Evolutionary conservation across 768 basidiomycete species (phyloP), one percentile per base, ranked within the genome.

Genomic region (Galerina sulciceps): DNA sequence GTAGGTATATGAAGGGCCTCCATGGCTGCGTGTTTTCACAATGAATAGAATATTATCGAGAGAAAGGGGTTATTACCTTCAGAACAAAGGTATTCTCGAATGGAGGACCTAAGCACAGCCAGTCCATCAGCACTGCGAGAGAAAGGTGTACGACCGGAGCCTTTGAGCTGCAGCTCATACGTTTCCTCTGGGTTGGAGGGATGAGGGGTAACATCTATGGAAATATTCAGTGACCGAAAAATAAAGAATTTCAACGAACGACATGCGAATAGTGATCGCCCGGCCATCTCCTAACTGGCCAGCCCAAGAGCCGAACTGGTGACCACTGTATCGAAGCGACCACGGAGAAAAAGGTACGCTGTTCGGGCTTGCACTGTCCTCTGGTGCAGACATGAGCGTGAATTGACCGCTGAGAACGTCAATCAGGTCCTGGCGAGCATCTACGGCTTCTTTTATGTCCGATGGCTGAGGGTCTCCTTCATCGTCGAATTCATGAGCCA

Each of bases 261-360:
- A 71, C 72, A 60, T 56, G 82, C 81, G 74, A 50, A 99, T 85
- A 9, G 91, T 92, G n/a, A 94, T 92, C 1, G 97, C 96, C 15
- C 97, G 83, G 0, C 97, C 97, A 67, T 99, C 96, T 11, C 97
- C 97, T 4, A 99, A 81, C 69, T 98, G 97, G 22, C 95, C 94
- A 0, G 97, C 96, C 88, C 90, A 98, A 2, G 69, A 75, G 0
- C 94, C 93, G 66, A 94, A 95, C 65, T 94, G 93, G 68, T 94
- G 92, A 0, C 95, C 96, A 61, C 91, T 93, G 70, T 98, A 99
- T 14, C 94, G 81, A 31, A 94, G 80, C 4, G 91, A 88, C 93
- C 94, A 98, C 0, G 96, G 89, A 3, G 86, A 85, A 65, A 90
- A 90, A 1, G 70, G 62, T 0, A 61, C 48, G 8, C 55, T 41